Evolutionary conservation across 768 basidiomycete species (phyloP).

Genomic region (Neoboletus brunneissimus): DNA sequence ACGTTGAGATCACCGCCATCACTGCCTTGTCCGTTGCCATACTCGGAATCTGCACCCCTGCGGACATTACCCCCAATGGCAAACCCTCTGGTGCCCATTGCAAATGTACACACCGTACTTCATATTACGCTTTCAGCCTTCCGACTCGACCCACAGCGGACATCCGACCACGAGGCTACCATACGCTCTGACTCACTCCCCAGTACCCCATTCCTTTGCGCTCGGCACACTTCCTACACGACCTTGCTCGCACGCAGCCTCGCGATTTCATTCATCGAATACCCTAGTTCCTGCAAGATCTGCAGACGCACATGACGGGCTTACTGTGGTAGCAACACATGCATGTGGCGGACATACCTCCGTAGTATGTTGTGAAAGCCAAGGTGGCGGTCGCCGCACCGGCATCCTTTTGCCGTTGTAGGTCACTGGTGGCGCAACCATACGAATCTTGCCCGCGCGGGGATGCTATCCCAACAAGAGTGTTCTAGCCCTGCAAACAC

Average conservation of each 20-base stretch:
- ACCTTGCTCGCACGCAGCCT: constrained; percentile 42
- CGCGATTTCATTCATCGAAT: constrained; percentile 38
- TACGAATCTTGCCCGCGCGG: constrained; percentile 70
- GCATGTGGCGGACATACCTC: constrained; percentile 47
- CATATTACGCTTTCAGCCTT: constrained; percentile 6
- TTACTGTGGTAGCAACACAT: not conserved
- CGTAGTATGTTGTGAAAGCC: constrained; percentile 78
- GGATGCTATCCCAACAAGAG: constrained; percentile 51
- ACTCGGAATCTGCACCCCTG: constrained; percentile 5
- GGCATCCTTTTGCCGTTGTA: constrained; percentile 81
- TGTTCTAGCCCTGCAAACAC: constrained; percentile 11
- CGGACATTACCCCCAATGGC: constrained; percentile 4
- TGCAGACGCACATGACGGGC: constrained; percentile 22
- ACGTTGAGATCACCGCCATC: constrained; percentile 23
- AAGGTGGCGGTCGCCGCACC: constrained; percentile 77
- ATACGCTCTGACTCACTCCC: not conserved
- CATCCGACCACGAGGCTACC: constrained; percentile 15
- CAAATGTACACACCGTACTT: constrained; percentile 24
- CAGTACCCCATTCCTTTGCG: constrained; percentile 19
- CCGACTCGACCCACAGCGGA: constrained; percentile 30
- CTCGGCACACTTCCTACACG: constrained; percentile 32
- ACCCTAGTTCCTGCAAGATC: constrained; percentile 44
- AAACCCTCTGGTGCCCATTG: constrained; percentile 25
- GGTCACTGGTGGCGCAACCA: constrained; percentile 76
- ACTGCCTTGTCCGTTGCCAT: constrained; percentile 26